Evolutionary conservation across 331 rosid genomes (phyloP).

Genomic region (Rhamnella rubrinervis): DNA sequence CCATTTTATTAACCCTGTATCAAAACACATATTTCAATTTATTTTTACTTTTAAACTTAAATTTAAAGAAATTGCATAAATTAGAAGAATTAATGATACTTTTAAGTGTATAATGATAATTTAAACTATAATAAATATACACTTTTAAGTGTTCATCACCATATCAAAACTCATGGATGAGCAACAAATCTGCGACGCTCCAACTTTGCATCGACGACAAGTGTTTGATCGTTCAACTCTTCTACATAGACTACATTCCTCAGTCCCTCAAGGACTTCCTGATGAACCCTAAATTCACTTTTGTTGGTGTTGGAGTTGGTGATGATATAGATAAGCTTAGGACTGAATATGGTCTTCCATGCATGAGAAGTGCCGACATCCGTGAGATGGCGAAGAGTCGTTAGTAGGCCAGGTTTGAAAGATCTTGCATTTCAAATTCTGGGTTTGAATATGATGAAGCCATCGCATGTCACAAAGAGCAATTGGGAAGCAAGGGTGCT

Average conservation of each 20-base stretch:
- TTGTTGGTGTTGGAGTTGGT: constrained; percentile 22
- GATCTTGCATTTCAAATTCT: constrained; percentile 20
- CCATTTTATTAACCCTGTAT: no score
- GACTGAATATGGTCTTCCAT: not conserved
- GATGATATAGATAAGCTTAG: constrained; percentile 9
- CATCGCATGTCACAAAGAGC: constrained; percentile 2
- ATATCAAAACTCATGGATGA: no score
- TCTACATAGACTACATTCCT: not conserved
- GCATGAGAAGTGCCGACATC: constrained; percentile 2
- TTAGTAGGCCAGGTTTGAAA: constrained; percentile 3
- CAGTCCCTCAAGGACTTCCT: not conserved
- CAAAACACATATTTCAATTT: no score
- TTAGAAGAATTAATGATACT: no score
- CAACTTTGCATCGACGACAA: constrained; percentile 19
- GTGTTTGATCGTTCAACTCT: constrained; percentile 21
- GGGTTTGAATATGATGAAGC: constrained; percentile 21
- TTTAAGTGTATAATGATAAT: no score
- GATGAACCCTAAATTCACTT: constrained; percentile 3
- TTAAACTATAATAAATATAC: no score
- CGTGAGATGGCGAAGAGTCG: not conserved
- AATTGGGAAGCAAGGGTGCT: constrained; percentile 23
- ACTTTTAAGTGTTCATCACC: no score
- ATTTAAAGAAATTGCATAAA: no score
- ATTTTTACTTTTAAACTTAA: no score
- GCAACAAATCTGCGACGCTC: not conserved